Evolutionary conservation across 306 rosid species (phyloP).

Genomic region (Malus orientalis): DNA sequence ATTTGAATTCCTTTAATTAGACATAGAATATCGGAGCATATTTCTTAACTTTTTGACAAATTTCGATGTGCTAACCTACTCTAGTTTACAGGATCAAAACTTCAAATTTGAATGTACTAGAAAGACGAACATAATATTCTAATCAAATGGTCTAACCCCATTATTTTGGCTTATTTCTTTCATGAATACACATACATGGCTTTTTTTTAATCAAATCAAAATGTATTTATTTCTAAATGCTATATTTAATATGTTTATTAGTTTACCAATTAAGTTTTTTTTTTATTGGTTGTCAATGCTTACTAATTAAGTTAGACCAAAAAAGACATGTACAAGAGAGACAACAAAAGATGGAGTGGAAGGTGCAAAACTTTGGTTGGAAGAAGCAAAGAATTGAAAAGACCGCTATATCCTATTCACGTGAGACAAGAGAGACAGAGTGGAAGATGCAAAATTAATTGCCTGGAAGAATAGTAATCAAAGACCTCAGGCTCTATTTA

Average conservation of each 20-base stretch:
- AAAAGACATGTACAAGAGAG: not conserved
- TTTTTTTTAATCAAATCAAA: not conserved
- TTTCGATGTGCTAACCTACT: not conserved
- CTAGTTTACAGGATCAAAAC: not conserved
- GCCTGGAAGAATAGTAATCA: not conserved
- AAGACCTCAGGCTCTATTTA: slow-evolving; percentile 15
- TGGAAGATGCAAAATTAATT: slow-evolving; percentile 1
- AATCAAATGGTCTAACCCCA: not conserved
- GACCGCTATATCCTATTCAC: not conserved
- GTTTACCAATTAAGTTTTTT: not conserved
- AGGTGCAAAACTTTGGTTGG: not conserved
- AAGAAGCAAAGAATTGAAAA: not conserved
- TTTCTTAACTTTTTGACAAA: not conserved
- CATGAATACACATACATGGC: not conserved
- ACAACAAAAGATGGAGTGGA: slow-evolving; percentile 1
- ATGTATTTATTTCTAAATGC: too few species aligned
- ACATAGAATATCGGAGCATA: not conserved
- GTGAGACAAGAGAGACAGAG: not conserved
- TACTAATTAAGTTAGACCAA: not conserved
- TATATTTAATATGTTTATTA: too few species aligned
- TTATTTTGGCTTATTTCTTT: accelerated
- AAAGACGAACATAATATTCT: too few species aligned
- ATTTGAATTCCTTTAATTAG: not conserved
- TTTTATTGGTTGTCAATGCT: not conserved
- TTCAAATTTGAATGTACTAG: too few species aligned